Evolutionary conservation across 2,329 filamentous ascomycete genomes (phyloP).

Genomic region (Aspergillus sp.): DNA sequence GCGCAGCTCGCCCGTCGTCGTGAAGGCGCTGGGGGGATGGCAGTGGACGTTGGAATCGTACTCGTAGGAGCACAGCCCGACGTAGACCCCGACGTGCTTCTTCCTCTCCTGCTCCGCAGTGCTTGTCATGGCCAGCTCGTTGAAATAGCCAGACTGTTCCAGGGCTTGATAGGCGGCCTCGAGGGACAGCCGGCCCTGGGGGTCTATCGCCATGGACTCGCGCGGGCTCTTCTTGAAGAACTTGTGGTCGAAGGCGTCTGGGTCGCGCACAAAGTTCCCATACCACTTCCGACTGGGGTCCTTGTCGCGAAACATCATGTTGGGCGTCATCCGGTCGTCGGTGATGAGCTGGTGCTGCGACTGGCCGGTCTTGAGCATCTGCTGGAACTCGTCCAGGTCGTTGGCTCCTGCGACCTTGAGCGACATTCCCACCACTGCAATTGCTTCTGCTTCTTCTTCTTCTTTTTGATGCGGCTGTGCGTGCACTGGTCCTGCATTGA

Average conservation of each 20-base stretch:
- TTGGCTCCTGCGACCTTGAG: slow-evolving; percentile 35
- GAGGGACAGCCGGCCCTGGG: background rate
- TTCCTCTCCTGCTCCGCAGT: background rate
- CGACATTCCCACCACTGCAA: slow-evolving; percentile 43
- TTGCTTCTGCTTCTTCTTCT: background rate
- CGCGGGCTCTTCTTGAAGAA: slow-evolving; percentile 26
- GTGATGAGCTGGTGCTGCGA: slow-evolving; percentile 33
- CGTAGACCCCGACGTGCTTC: background rate
- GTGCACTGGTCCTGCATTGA: background rate
- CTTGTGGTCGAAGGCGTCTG: slow-evolving; percentile 31
- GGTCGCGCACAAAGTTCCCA: slow-evolving; percentile 19
- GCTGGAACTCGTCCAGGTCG: slow-evolving; percentile 34
- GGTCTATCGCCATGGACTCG: background rate
- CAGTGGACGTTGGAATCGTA: background rate
- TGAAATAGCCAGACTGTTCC: background rate
- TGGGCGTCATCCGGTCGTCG: slow-evolving; percentile 22
- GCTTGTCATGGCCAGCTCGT: background rate
- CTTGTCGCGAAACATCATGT: slow-evolving; percentile 21
- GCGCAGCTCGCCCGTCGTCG: background rate
- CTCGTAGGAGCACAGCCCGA: background rate
- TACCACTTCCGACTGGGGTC: slow-evolving; percentile 16
- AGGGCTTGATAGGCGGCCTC: background rate
- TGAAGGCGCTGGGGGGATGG: background rate
- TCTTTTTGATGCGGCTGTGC: background rate
- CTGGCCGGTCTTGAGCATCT: slow-evolving; percentile 27